phyloP scores from a whole-genome alignment of 2,329 filamentous ascomycete species.

The Aureobasidium mangrovei region DNA sequence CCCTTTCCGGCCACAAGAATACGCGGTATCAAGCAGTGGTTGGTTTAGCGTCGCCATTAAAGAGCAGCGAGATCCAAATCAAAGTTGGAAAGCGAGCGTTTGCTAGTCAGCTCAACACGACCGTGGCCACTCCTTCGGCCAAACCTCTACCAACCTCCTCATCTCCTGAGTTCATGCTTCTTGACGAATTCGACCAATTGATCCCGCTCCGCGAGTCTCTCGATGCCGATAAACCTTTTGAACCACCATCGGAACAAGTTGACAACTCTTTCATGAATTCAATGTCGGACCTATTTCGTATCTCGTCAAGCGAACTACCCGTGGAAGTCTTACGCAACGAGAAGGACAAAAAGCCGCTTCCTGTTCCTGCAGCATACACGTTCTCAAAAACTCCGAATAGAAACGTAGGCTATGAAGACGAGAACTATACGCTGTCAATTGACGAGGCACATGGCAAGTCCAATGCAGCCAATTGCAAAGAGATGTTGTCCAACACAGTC shows the following conservation, averaged over 20 bases:
- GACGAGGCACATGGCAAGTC: neutral
- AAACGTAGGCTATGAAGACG: too few relatives aligned
- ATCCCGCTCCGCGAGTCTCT: neutral
- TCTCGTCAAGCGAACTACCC: too few relatives aligned
- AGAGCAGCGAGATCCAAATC: conserved; percentile 20
- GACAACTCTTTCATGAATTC: too few relatives aligned
- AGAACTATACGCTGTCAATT: too few relatives aligned
- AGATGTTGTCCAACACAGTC: too few relatives aligned
- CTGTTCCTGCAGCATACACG: too few relatives aligned
- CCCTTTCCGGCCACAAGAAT: neutral
- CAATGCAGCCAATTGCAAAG: too few relatives aligned
- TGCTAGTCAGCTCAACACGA: conserved; percentile 21
- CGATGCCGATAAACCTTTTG: neutral
- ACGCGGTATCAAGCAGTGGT: neutral
- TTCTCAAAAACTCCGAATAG: too few relatives aligned
- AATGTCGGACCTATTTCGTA: too few relatives aligned
- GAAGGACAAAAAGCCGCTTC: too few relatives aligned
- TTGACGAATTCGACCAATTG: neutral
- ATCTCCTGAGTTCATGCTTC: conserved; percentile 8
- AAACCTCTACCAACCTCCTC: neutral
- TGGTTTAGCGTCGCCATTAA: neutral
- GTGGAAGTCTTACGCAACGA: too few relatives aligned
- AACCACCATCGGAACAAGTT: neutral
- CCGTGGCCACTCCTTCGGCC: conserved; percentile 4
- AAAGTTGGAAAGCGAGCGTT: conserved; percentile 27